phyloP scores from a whole-genome alignment of 257 asterid species.

The Rubia yunnanensis region DNA sequence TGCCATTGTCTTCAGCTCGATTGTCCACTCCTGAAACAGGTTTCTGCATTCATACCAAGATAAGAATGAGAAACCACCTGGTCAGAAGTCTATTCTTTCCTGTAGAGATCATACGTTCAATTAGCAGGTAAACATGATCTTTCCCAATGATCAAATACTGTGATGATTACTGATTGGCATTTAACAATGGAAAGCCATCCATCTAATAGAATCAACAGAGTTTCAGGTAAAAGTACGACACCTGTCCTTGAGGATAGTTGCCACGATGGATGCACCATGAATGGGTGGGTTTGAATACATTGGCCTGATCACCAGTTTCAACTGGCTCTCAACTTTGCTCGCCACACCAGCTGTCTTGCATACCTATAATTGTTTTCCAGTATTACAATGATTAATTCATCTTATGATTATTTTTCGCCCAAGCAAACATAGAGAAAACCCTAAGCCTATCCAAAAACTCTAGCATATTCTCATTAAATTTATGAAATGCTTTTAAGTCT shows the following conservation, averaged over 20 bases:
- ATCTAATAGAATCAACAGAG: background rate
- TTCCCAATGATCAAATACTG: background rate
- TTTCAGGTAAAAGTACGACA: conserved; percentile 6
- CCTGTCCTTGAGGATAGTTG: conserved; percentile 92
- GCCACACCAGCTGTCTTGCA: conserved; percentile 80
- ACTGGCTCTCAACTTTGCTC: conserved; percentile 92
- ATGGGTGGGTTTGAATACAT: conserved; percentile 97
- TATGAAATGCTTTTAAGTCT: background rate
- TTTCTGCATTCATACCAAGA: conserved; percentile 38
- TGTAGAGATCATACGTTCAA: background rate
- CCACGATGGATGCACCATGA: conserved; percentile 95
- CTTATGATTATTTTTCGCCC: background rate
- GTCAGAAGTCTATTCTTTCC: background rate
- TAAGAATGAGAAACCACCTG: conserved; percentile 5
- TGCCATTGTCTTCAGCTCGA: conserved; percentile 96
- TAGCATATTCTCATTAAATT: background rate
- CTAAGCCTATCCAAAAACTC: background rate
- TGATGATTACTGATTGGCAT: background rate
- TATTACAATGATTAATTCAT: background rate
- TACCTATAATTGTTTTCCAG: conserved; percentile 41
- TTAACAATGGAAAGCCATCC: background rate
- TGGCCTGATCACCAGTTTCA: conserved; percentile 93
- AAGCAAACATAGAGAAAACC: background rate
- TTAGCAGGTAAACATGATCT: background rate
- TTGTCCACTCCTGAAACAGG: conserved; percentile 80